Percentiles rank a stretch among this genome's conserved stretches.
Evolutionary conservation across 768 basidiomycete species (phyloP).

Genomic region (Pisolithus sp.): DNA sequence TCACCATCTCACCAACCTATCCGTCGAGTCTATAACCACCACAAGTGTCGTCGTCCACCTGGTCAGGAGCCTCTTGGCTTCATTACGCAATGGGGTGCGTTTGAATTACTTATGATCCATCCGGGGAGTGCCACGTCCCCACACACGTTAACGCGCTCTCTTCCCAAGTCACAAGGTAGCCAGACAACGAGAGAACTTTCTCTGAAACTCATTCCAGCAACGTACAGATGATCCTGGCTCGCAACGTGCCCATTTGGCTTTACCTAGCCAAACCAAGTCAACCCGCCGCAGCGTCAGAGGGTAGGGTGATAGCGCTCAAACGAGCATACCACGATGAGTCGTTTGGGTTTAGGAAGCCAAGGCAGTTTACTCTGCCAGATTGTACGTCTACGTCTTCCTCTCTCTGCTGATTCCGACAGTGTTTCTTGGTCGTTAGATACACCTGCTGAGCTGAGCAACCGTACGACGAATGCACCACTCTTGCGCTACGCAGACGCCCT

Average conservation of each 20-base stretch:
- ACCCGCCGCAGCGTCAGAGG: background rate
- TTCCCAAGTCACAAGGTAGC: background rate
- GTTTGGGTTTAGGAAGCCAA: conserved; percentile 66
- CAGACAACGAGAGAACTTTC: background rate
- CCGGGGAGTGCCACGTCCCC: no score
- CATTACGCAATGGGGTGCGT: no score
- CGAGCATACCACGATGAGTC: conserved; percentile 69
- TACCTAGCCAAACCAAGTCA: background rate
- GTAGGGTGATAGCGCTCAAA: conserved; percentile 11
- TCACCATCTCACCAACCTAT: no score
- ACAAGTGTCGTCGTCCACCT: no score
- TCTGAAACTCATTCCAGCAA: background rate
- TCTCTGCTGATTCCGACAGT: background rate
- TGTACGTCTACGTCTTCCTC: conserved; percentile 40
- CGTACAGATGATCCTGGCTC: background rate
- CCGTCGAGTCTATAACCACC: no score
- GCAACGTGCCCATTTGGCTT: background rate
- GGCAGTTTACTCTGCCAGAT: conserved; percentile 60
- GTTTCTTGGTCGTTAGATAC: conserved; percentile 42
- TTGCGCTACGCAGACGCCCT: conserved; percentile 87
- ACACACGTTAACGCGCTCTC: no score
- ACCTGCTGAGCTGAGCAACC: conserved; percentile 56
- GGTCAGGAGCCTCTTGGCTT: no score
- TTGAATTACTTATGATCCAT: no score
- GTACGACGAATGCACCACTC: conserved; percentile 66